Evolutionary conservation across 2,329 filamentous ascomycete genomes (phyloP).

Genomic region (Pseudocercospora pini-densiflorae): DNA sequence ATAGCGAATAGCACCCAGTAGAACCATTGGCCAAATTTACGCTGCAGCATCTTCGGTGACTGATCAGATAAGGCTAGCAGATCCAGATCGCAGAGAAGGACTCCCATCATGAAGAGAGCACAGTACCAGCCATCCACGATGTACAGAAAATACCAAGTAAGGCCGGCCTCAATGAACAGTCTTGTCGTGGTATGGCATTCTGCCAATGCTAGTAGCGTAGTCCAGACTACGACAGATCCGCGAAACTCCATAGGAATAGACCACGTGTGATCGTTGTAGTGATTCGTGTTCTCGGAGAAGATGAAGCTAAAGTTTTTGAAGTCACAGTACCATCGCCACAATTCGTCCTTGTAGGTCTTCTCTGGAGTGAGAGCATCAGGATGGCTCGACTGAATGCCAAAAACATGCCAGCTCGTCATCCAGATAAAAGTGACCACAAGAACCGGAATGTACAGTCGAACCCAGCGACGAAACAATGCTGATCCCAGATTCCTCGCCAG

Average conservation of each 20-base stretch:
- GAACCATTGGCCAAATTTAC: conserved; percentile 42
- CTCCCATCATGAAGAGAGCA: conserved; percentile 63
- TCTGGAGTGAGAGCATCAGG: conserved; percentile 32
- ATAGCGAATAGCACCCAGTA: conserved; percentile 58
- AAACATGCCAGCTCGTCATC: conserved; percentile 58
- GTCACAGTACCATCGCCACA: conserved; percentile 20
- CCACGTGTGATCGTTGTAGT: conserved; percentile 66
- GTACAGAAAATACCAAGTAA: conserved; percentile 69
- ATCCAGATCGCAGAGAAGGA: conserved; percentile 66
- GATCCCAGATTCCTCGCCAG: conserved; percentile 51
- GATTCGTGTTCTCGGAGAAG: conserved; percentile 54
- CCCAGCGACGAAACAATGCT: conserved; percentile 55
- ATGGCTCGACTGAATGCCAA: conserved; percentile 53
- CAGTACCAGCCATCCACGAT: conserved; percentile 67
- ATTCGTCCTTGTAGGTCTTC: conserved; percentile 14
- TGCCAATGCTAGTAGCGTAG: conserved; percentile 60
- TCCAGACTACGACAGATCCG: conserved; percentile 68
- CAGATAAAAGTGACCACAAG: conserved; percentile 61
- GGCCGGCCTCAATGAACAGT: conserved; percentile 32
- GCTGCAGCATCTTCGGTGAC: conserved; percentile 4
- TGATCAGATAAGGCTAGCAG: conserved; percentile 43
- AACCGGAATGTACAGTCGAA: conserved; percentile 56
- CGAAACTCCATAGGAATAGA: conserved; percentile 67
- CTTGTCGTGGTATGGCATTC: conserved; percentile 52
- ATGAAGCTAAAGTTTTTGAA: conserved; percentile 71